A percentile compares a stretch with the other conserved stretches of the same genome.
Conservation (phyloP, 257 asterid genomes). For the Osmanthus fragrans region DNA sequence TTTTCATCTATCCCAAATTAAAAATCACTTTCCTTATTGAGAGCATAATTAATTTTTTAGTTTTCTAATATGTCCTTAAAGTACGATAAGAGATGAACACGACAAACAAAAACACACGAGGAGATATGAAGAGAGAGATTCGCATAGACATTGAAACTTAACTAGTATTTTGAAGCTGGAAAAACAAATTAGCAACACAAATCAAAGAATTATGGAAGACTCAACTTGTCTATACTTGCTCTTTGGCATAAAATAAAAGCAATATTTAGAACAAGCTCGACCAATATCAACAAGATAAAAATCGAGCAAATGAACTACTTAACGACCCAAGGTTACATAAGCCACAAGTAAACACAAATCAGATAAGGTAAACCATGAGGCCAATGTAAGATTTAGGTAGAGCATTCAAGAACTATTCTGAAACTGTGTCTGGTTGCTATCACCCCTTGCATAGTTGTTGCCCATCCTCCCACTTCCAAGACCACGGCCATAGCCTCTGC, state of each 20-base stretch:
- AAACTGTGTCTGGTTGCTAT: constrained; percentile 53
- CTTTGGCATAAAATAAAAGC: constrained; percentile 22
- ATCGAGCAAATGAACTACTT: constrained; percentile 19
- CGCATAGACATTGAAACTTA: background rate
- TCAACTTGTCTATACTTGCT: constrained; percentile 8
- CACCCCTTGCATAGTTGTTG: constrained; percentile 45
- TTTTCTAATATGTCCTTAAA: no score
- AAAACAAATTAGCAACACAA: background rate
- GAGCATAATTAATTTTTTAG: no score
- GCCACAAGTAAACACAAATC: constrained; percentile 19
- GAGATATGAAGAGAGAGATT: background rate
- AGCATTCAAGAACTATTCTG: constrained; percentile 22
- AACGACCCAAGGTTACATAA: constrained; percentile 9
- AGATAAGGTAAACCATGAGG: constrained; percentile 17
- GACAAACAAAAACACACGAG: no score
- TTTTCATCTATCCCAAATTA: no score
- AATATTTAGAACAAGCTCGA: constrained; percentile 23
- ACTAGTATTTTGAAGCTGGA: background rate
- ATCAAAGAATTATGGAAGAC: background rate
- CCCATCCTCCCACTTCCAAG: constrained; percentile 65
- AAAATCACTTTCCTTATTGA: no score
- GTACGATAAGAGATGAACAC: background rate
- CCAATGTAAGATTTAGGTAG: constrained; percentile 34
- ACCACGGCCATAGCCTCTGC: constrained; percentile 57
- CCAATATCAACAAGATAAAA: constrained; percentile 20